Conservation (phyloP, 2,329 filamentous ascomycete species). For the Xenoacremonium recifei region DNA sequence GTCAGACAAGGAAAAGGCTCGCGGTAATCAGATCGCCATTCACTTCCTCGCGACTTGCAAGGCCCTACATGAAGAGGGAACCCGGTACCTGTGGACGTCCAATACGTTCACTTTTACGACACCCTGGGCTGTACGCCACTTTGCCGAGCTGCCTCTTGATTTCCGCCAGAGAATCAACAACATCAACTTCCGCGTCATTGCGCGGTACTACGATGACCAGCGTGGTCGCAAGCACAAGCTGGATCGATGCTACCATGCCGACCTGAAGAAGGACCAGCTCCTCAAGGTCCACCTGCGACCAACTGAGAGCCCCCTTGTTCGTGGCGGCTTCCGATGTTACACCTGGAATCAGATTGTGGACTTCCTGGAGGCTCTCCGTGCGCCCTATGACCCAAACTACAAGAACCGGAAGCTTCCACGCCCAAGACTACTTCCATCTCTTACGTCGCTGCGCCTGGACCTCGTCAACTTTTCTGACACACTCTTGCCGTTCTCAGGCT, state of each 20-base stretch:
- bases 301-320: constrained; percentile 44
- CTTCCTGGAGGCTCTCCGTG: constrained; percentile 50
- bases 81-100: constrained; percentile 47
- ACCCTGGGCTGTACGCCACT: constrained; percentile 47
- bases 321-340: constrained; percentile 54
- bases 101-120: constrained; percentile 56
- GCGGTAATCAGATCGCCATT: constrained; percentile 50
- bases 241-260: constrained; percentile 41
- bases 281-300: constrained; percentile 43
- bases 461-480: constrained; percentile 53
- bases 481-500: constrained; percentile 43
- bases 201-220: constrained; percentile 55
- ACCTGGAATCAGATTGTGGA: constrained; percentile 54
- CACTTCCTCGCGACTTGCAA: constrained; percentile 52
- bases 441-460: constrained; percentile 49
- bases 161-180: constrained; percentile 44
- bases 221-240: constrained; percentile 39
- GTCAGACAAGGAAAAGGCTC: constrained; percentile 40
- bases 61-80: constrained; percentile 49
- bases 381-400: constrained; percentile 45
- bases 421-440: constrained; percentile 46
- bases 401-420: constrained; percentile 33
- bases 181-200: constrained; percentile 52
- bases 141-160: constrained; percentile 42
- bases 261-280: constrained; percentile 39